Evolutionary conservation across 2,329 filamentous ascomycete species (phyloP).

Genomic region (Sodiomyces alkalinus): DNA sequence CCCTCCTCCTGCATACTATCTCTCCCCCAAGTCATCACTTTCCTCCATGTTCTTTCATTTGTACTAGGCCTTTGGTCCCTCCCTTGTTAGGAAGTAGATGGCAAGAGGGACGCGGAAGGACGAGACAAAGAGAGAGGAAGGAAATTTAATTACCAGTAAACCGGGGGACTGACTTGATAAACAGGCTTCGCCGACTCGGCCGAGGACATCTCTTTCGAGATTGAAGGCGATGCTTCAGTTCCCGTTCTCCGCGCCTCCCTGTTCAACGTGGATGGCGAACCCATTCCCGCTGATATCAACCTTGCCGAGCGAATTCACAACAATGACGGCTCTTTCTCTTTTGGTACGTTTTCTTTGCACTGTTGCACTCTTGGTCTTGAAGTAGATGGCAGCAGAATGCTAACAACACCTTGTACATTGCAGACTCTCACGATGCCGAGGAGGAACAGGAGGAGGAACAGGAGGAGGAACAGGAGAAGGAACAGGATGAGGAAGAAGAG

Average conservation of each 20-base stretch:
- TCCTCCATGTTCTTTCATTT: no score
- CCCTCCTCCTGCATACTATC: not conserved
- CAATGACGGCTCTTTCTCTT: conserved; percentile 28
- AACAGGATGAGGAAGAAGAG: not conserved
- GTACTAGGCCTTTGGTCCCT: no score
- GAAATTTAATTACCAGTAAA: no score
- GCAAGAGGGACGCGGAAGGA: no score
- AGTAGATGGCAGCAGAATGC: no score
- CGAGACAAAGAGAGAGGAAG: no score
- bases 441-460: conserved; percentile 1
- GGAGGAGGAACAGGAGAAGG: conserved; percentile 1
- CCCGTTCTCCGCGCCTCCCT: conserved; percentile 38
- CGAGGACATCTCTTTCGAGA: conserved; percentile 26
- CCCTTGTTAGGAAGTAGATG: no score
- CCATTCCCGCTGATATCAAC: conserved; percentile 31
- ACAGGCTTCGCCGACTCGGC: conserved; percentile 30
- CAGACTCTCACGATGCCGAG: conserved; percentile 1
- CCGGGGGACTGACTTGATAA: not conserved
- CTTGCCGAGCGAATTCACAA: conserved; percentile 39
- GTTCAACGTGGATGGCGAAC: conserved; percentile 24
- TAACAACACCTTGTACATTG: not conserved
- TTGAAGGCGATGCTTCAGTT: conserved; percentile 33
- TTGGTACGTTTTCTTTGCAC: conserved; percentile 3
- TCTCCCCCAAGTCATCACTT: not conserved
- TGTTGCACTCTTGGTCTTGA: no score